These are phyloP conservation scores for Monosporascus ibericus DNA, from an alignment of 2,329 filamentous ascomycete species.

Conservation along the genomic window DNA sequence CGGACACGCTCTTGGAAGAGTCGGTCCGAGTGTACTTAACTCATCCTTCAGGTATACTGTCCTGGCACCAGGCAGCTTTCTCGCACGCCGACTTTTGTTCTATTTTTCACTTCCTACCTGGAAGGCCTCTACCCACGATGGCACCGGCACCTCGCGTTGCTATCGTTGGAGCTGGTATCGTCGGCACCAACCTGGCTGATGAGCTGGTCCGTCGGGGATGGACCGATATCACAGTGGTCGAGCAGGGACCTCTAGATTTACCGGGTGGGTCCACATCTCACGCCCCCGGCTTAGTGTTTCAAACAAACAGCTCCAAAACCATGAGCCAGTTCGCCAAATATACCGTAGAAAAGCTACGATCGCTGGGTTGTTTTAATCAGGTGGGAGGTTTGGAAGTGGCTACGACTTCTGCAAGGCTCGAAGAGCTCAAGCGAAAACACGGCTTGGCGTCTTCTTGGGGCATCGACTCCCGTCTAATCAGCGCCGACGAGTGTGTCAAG, in stretches of 20 bases:
- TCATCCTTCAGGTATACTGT: background rate
- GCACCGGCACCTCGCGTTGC: slow-evolving; percentile 39
- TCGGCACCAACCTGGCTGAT: slow-evolving; percentile 58
- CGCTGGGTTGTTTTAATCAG: slow-evolving; percentile 56
- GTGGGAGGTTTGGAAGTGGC: slow-evolving; percentile 58
- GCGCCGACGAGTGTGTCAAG: slow-evolving; percentile 43
- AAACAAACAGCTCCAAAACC: slow-evolving; percentile 52
- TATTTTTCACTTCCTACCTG: background rate
- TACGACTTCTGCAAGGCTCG: slow-evolving; percentile 50
- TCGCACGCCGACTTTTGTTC: background rate
- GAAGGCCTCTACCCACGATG: slow-evolving; percentile 18
- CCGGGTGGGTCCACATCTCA: slow-evolving; percentile 62
- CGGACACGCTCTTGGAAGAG: background rate
- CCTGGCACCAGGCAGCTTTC: background rate
- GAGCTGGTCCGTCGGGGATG: slow-evolving; percentile 58
- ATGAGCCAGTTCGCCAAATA: slow-evolving; percentile 55
- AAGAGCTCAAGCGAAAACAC: slow-evolving; percentile 57
- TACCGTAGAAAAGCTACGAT: slow-evolving; percentile 54
- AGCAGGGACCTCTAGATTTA: slow-evolving; percentile 56
- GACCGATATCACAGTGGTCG: slow-evolving; percentile 57
- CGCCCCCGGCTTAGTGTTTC: slow-evolving; percentile 58
- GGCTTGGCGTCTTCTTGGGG: slow-evolving; percentile 58
- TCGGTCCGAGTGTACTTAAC: background rate
- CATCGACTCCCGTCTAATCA: slow-evolving; percentile 47
- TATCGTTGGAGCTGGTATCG: slow-evolving; percentile 59